Evolutionary conservation across 2,329 filamentous ascomycete genomes (phyloP).

Genomic region (Scolecobasidium constrictum): DNA sequence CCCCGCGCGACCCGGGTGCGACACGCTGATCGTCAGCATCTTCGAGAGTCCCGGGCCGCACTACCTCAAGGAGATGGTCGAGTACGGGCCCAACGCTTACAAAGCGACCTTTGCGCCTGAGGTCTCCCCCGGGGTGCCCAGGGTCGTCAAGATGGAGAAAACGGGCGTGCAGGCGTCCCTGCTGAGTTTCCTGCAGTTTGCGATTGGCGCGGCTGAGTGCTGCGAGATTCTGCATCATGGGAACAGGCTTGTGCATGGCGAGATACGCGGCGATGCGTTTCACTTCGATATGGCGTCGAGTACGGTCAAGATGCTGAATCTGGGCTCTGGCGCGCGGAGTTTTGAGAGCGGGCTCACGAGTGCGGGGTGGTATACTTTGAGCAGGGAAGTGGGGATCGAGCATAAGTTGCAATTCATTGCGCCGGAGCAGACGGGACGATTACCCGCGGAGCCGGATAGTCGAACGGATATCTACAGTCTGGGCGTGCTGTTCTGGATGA

Average conservation of each 20-base stretch:
- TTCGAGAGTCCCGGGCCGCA: constrained; percentile 71
- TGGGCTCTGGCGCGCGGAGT: constrained; percentile 74
- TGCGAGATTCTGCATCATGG: constrained; percentile 86
- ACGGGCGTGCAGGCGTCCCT: constrained; percentile 27
- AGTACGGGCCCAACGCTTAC: constrained; percentile 57
- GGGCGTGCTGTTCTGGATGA: constrained; percentile 79
- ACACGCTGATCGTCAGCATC: constrained; percentile 67
- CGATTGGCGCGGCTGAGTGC: constrained; percentile 76
- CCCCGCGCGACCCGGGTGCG: constrained; percentile 55
- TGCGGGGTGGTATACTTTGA: constrained; percentile 75
- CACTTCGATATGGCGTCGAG: constrained; percentile 66
- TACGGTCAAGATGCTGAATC: constrained; percentile 68
- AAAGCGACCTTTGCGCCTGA: constrained; percentile 11
- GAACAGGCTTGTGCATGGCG: constrained; percentile 76
- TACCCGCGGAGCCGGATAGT: constrained; percentile 84
- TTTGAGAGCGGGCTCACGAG: constrained; percentile 83
- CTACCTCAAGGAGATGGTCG: constrained; percentile 56
- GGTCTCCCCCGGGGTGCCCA: neutral
- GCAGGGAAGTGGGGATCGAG: constrained; percentile 73
- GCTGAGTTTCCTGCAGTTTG: constrained; percentile 76
- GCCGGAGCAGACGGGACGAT: constrained; percentile 85
- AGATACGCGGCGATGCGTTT: constrained; percentile 83
- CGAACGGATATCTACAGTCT: constrained; percentile 91
- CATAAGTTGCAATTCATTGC: constrained; percentile 88
- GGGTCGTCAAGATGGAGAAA: neutral